Evolutionary conservation across 2,329 filamentous ascomycete genomes (phyloP).

Genomic region (Cercospora zeina): DNA sequence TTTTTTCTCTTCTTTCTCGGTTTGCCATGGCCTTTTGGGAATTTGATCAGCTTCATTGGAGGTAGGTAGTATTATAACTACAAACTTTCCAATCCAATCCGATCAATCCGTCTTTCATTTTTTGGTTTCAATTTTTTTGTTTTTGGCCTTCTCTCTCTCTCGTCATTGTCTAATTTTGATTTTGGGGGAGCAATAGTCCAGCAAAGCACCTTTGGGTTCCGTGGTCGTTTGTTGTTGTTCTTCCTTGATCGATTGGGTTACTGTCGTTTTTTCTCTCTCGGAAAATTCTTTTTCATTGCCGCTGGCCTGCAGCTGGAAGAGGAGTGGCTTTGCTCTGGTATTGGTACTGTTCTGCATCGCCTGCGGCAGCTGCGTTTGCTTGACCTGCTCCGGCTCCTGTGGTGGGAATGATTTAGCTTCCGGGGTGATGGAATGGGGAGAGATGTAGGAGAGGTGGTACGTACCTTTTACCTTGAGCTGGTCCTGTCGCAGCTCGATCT

Average conservation of each 20-base stretch:
- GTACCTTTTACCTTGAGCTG: slow-evolving; percentile 35
- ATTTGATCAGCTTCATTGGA: too few species aligned
- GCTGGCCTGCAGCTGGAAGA: neutral
- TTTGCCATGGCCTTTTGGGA: too few species aligned
- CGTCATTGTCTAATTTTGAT: neutral
- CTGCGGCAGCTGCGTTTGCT: slow-evolving; percentile 31
- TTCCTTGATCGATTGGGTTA: neutral
- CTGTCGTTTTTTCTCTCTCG: neutral
- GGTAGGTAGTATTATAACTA: too few species aligned
- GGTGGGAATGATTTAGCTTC: neutral
- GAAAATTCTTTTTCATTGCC: neutral
- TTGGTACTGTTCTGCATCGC: slow-evolving; percentile 34
- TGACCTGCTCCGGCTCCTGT: slow-evolving; percentile 37
- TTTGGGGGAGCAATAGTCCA: neutral
- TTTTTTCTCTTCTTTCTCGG: too few species aligned
- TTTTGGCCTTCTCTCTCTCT: neutral
- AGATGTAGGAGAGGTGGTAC: neutral
- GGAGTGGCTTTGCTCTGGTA: slow-evolving; percentile 4
- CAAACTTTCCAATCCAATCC: too few species aligned
- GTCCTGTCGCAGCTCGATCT: slow-evolving; percentile 37
- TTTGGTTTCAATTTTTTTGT: too few species aligned
- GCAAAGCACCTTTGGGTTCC: neutral
- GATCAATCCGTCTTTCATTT: too few species aligned
- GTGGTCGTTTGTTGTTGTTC: too few species aligned
- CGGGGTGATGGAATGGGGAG: neutral